These are phyloP conservation scores for Aspergillus haitiensis DNA, from an alignment of 495 filamentous ascomycete genomes.

Conservation along the genomic window DNA sequence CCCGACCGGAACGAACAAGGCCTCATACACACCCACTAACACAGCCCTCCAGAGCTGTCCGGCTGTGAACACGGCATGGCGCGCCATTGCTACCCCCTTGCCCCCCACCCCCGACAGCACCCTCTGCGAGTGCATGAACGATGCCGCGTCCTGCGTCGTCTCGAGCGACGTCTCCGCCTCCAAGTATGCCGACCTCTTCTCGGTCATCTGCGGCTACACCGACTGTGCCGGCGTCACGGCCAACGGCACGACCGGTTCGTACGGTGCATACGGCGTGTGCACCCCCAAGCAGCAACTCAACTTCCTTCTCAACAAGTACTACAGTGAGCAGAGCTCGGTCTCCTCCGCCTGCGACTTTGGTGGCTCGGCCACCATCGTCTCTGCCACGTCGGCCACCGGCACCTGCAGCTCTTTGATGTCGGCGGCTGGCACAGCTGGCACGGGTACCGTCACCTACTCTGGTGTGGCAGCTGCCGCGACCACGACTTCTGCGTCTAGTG, in stretches of 20 bases:
- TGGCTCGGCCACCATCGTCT: conserved; percentile 59
- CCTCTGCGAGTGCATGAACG: conserved; percentile 82
- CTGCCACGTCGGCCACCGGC: conserved; percentile 49
- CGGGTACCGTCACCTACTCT: conserved; percentile 8
- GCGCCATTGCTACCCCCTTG: conserved; percentile 60
- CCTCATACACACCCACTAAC: conserved; percentile 76
- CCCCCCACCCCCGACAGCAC: conserved; percentile 75
- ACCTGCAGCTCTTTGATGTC: conserved; percentile 55
- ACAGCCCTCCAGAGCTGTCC: conserved; percentile 72
- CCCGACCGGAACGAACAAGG: conserved; percentile 64
- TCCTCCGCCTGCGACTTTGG: conserved; percentile 73
- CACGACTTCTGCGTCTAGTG: conserved; percentile 3
- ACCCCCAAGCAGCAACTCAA: conserved; percentile 71
- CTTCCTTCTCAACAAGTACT: conserved; percentile 82
- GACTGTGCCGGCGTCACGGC: conserved; percentile 69
- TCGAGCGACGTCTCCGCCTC: conserved; percentile 44
- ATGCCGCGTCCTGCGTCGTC: conserved; percentile 68
- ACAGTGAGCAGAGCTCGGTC: conserved; percentile 56
- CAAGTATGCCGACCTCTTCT: conserved; percentile 67
- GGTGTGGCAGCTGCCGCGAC: conserved; percentile 22
- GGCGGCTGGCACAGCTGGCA: conserved; percentile 64
- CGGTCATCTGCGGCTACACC: conserved; percentile 65
- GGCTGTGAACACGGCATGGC: conserved; percentile 61
- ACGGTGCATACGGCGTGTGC: conserved; percentile 93
- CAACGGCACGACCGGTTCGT: conserved; percentile 71